phyloP scores from a whole-genome alignment of 23 red algal genomes.

The Gracilaria gracilis region DNA sequence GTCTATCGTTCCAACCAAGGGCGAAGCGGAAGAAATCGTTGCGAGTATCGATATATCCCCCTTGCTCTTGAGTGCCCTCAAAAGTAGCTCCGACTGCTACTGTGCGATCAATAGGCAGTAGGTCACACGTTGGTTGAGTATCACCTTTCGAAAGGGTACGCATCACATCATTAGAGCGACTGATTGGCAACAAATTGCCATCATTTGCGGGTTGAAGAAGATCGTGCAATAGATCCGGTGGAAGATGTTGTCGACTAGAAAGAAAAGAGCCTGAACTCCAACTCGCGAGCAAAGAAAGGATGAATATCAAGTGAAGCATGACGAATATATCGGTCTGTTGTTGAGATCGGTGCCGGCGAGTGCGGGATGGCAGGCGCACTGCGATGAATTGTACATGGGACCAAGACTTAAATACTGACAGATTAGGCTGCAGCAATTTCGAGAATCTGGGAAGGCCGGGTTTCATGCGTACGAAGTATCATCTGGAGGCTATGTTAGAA shows the following conservation, averaged over 20 bases:
- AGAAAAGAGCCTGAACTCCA: background rate
- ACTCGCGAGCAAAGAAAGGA: background rate
- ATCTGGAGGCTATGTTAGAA: background rate
- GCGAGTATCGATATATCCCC: background rate
- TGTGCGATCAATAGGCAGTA: background rate
- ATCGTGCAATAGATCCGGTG: background rate
- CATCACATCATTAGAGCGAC: background rate
- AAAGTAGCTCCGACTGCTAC: background rate
- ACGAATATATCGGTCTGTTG: background rate
- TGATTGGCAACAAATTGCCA: background rate
- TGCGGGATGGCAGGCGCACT: too few species aligned
- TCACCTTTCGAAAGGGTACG: background rate
- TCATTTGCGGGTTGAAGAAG: background rate
- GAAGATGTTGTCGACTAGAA: background rate
- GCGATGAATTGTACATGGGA: too few species aligned
- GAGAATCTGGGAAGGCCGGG: too few species aligned
- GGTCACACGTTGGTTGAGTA: background rate
- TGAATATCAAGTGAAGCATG: background rate
- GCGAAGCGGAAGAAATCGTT: constrained; percentile 2
- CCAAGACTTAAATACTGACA: too few species aligned
- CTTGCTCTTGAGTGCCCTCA: background rate
- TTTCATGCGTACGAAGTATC: too few species aligned
- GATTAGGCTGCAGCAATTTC: too few species aligned
- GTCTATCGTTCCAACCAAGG: background rate
- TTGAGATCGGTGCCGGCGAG: background rate